These are phyloP conservation scores for Hanseniaspora taiwanica DNA, from an alignment of 805 yeast genomes.

Conservation along the genomic window DNA sequence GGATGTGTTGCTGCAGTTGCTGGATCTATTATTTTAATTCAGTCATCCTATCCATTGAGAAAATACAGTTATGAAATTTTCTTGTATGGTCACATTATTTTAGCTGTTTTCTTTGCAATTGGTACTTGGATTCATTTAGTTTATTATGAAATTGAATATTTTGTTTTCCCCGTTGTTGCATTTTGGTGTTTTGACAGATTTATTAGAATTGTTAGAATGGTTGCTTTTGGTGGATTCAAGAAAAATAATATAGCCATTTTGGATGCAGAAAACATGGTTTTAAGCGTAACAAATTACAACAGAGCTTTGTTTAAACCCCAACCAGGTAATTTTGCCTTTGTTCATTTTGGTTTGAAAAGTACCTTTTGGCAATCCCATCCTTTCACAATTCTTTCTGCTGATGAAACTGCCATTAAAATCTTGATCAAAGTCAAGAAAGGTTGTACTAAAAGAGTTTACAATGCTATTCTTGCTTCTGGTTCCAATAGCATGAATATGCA, in stretches of 20 bases:
- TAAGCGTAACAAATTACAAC: constrained; percentile 4
- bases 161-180: constrained; percentile 36
- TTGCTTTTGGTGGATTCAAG: constrained; percentile 6
- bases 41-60: constrained; percentile 30
- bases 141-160: constrained; percentile 35
- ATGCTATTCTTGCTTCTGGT: neutral
- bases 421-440: constrained; percentile 5
- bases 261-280: constrained; percentile 1
- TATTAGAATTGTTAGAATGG: constrained; percentile 38
- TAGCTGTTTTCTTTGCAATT: constrained; percentile 29
- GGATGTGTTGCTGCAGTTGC: constrained; percentile 13
- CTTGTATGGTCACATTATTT: constrained; percentile 27
- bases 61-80: constrained; percentile 33
- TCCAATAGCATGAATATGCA: neutral
- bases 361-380: constrained; percentile 7
- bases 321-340: constrained; percentile 5
- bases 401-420: neutral
- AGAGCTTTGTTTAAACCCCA: constrained; percentile 2
- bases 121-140: constrained; percentile 32
- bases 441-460: constrained; percentile 2
- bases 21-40: constrained; percentile 28
- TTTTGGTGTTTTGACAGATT: constrained; percentile 60
- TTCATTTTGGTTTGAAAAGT: neutral
- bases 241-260: constrained; percentile 1
- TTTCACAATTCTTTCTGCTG: constrained; percentile 2